Percentiles rank a stretch among this genome's conserved stretches.
These are phyloP conservation scores for Aphanomyces invadans DNA, from an alignment of 352 stramenopile genomes.

Conservation along the genomic window DNA sequence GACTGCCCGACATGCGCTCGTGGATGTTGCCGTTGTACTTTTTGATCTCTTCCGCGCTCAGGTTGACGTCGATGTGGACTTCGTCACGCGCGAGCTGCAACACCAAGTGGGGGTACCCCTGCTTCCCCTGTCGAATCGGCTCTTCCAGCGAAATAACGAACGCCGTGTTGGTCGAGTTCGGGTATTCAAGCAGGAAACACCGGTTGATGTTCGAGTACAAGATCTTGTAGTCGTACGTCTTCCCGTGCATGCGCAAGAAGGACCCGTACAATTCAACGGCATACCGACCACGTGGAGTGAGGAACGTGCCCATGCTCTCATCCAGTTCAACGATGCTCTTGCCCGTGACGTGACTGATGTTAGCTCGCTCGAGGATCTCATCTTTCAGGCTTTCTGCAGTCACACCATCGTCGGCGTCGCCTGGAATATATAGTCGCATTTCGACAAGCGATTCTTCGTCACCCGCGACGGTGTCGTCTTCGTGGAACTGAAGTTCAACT, in stretches of 20 bases:
- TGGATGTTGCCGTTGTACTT: slow-evolving; percentile 97
- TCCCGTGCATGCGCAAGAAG: slow-evolving; percentile 96
- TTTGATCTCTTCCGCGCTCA: slow-evolving; percentile 95
- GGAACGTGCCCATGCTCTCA: slow-evolving; percentile 95
- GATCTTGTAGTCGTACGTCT: slow-evolving; percentile 99
- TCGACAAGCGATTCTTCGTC: slow-evolving; percentile 91
- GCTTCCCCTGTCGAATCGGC: slow-evolving; percentile 97
- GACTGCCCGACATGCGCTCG: slow-evolving; percentile 90
- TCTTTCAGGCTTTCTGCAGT: slow-evolving; percentile 73
- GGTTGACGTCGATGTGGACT: slow-evolving; percentile 88
- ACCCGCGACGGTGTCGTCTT: slow-evolving; percentile 95
- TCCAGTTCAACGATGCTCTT: slow-evolving; percentile 97
- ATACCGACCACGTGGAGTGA: slow-evolving; percentile 97
- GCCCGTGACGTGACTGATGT: slow-evolving; percentile 89
- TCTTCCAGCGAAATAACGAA: slow-evolving; percentile 99
- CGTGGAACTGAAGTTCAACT: slow-evolving; percentile 98
- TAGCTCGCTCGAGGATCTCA: slow-evolving; percentile 76
- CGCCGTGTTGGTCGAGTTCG: slow-evolving; percentile 94
- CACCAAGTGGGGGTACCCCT: slow-evolving; percentile 98
- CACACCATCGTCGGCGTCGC: slow-evolving; percentile 39
- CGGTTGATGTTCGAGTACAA: slow-evolving; percentile 99
- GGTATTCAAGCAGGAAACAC: slow-evolving; percentile 96
- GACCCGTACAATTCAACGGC: slow-evolving; percentile 96
- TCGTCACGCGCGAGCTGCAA: slow-evolving; percentile 89
- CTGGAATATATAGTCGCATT: slow-evolving; percentile 95